A percentile compares a stretch with the other conserved stretches of the same genome.
Conservation (phyloP, 495 filamentous ascomycete species). For the Tuber calosporum region DNA sequence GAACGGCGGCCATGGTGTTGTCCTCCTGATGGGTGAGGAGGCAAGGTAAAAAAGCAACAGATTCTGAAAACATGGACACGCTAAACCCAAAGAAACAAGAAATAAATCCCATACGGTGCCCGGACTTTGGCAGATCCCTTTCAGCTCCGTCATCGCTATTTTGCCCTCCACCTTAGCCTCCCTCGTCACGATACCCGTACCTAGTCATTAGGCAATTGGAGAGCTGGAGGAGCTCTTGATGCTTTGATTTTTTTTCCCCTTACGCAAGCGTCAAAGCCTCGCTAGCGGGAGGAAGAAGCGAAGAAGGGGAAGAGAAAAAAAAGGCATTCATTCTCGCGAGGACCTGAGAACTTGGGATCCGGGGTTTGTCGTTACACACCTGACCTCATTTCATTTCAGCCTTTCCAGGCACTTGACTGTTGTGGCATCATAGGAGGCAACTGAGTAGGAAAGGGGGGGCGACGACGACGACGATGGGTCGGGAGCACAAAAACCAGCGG, state of each 20-base stretch:
- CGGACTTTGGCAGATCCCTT: not conserved
- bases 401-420: not conserved
- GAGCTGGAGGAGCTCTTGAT: not conserved
- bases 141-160: not conserved
- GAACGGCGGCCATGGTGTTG: not conserved
- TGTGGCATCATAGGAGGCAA: not conserved
- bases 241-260: not conserved
- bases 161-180: not conserved
- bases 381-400: not conserved
- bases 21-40: not conserved
- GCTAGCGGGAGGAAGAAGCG: too few relatives aligned
- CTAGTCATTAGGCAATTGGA: not conserved
- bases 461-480: not conserved
- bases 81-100: not conserved
- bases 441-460: too few relatives aligned
- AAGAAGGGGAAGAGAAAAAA: not conserved
- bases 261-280: not conserved
- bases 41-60: not conserved
- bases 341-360: not conserved
- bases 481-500: too few relatives aligned
- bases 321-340: not conserved
- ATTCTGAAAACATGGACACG: not conserved
- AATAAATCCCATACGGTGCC: not conserved
- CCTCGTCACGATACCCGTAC: not conserved
- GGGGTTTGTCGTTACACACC: not conserved